Conservation (phyloP, 768 basidiomycete genomes). For the Dentipellis sp. region DNA sequence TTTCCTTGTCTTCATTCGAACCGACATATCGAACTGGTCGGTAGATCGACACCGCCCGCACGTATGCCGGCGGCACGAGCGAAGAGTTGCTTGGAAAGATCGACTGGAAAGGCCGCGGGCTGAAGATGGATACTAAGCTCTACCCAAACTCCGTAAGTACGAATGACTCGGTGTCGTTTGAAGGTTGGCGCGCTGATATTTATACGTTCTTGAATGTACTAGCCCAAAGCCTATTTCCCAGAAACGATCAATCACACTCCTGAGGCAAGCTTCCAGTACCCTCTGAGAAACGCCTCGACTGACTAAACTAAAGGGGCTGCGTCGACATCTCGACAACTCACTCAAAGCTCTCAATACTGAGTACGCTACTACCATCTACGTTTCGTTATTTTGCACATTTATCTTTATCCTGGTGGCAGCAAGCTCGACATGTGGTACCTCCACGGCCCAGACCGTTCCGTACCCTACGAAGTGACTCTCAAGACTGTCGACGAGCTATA, state of each 20-base stretch:
- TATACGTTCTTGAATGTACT: background rate
- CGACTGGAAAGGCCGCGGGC: constrained; percentile 37
- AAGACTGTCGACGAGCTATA: constrained; percentile 37
- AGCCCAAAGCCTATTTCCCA: constrained; percentile 8
- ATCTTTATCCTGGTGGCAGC: constrained; percentile 2
- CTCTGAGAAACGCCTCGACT: background rate
- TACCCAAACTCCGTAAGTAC: constrained; percentile 28
- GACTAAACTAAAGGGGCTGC: constrained; percentile 20
- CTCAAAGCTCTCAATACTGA: constrained; percentile 39
- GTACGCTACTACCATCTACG: constrained; percentile 19
- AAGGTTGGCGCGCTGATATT: background rate
- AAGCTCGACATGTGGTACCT: constrained; percentile 38
- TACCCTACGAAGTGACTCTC: constrained; percentile 37
- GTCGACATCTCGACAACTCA: constrained; percentile 24
- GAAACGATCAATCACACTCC: constrained; percentile 10
- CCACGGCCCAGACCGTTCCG: constrained; percentile 35
- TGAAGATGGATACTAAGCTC: constrained; percentile 54
- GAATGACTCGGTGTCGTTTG: background rate
- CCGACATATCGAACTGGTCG: background rate
- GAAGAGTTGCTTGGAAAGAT: constrained; percentile 39
- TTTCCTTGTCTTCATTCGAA: background rate
- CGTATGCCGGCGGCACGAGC: constrained; percentile 22
- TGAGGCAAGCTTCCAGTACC: constrained; percentile 9
- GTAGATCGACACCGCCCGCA: constrained; percentile 22
- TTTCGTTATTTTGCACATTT: background rate